Conservation (phyloP, 257 asterid species). For the Agastache rugosa region DNA sequence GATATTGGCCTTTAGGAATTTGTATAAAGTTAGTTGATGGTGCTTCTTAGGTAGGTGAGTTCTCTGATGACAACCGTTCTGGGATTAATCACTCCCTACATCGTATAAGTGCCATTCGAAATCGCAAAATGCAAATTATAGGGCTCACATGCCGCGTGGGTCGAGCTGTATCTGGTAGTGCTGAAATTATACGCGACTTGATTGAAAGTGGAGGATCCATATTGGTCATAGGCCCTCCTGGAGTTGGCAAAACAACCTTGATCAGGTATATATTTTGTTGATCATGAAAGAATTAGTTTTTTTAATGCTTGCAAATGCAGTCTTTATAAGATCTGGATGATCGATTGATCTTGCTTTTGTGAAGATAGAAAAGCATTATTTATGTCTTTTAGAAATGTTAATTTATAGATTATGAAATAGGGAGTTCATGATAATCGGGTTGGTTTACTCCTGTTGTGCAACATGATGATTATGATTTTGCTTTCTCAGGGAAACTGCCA, state of each 20-base stretch:
- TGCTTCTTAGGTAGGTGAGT: conserved; percentile 82
- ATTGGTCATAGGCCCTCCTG: conserved; percentile 97
- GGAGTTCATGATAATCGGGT: conserved; percentile 2
- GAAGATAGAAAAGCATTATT: background rate
- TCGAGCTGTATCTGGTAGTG: conserved; percentile 98
- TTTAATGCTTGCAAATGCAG: background rate
- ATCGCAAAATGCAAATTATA: conserved; percentile 89
- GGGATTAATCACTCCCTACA: conserved; percentile 90
- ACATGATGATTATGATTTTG: conserved; percentile 19
- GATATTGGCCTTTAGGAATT: conserved; percentile 25
- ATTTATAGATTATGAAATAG: background rate
- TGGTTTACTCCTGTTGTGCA: conserved; percentile 3
- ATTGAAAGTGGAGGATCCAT: conserved; percentile 91
- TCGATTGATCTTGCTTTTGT: conserved; percentile 15
- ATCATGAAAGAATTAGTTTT: background rate
- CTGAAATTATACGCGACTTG: conserved; percentile 89
- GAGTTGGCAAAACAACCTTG: conserved; percentile 97
- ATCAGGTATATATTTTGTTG: conserved; percentile 62
- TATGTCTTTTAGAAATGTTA: background rate
- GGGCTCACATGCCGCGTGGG: conserved; percentile 99
- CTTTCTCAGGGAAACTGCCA: conserved; percentile 82
- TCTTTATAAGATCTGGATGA: background rate
- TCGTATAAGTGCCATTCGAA: conserved; percentile 96
- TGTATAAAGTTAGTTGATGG: conserved; percentile 34
- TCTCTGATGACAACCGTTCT: conserved; percentile 95